Base-by-base conservation (phyloP, 495 filamentous ascomycete species). In the Cryomyces minteri region DNA sequence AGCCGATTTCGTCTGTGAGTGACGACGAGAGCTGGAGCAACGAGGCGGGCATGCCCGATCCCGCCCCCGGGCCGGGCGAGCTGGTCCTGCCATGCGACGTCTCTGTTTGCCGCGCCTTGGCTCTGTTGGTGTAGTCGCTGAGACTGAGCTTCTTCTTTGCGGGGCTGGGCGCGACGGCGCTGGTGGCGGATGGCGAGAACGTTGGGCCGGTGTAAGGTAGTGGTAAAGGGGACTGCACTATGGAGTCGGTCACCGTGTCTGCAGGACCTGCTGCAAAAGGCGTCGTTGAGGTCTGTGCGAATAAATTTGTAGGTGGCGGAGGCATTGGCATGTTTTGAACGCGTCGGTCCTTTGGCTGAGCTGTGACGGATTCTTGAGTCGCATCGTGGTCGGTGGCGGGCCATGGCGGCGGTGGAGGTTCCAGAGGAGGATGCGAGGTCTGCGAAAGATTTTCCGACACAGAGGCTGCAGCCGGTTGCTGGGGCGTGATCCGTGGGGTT, bases 61-160 rank as follows among this genome's bases (percentile, higher is more conserved):
- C 18, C 18, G 18, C 1, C 18, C 18, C 18, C 18, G 18, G 18
- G 18, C 18, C 18, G 18, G 18, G 18, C 18, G 18, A 25, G 18
- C 18, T 25, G 18, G 18, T 25, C 18, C 18, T 25, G 18, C 18
- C 18, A 2, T 25, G 18, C 18, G 18, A 25, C 18, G 18, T 25
- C 18, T 25, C 18, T 37, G 34, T 34, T 39, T 45, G 32, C 11
- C 32, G 32, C 11, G 41, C 44, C 38, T 68, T 68, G 54, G 62
- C 71, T 47, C 69, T 59, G 49, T 67, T 72, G 45, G 69, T 72
- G 47, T 84, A 86, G 53, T 83, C 80, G 57, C 78, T 78, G n/a
- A 84, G 54, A 50, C 76, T 86, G 34, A 86, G 52, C 53, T 78
- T 79, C 64, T 84, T 86, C 62, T 66, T 72, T 33, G 72, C 61